phyloP scores from a whole-genome alignment of 805 yeast genomes.

The Lipomyces oligophaga region DNA sequence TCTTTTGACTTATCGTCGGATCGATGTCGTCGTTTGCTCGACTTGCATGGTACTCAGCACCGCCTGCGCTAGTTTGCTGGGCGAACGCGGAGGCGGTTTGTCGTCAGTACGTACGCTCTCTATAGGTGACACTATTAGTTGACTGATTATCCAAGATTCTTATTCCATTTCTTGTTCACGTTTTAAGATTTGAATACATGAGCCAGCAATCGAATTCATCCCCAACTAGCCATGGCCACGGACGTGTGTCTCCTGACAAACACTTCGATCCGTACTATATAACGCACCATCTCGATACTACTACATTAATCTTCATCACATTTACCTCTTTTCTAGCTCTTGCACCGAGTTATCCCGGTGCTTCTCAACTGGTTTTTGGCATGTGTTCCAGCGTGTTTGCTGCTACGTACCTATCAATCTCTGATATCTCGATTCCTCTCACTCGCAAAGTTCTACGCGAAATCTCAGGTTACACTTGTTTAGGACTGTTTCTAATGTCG shows the following conservation, averaged over 20 bases:
- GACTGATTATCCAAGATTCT: constrained; percentile 6
- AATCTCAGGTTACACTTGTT: constrained; percentile 19
- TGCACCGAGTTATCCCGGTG: constrained; percentile 27
- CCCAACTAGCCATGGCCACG: not conserved
- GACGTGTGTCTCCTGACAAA: not conserved
- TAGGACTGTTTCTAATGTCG: constrained; percentile 25
- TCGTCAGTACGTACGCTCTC: constrained; percentile 14
- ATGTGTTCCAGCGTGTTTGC: constrained; percentile 26
- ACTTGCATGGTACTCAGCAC: constrained; percentile 26
- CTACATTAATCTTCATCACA: constrained; percentile 20
- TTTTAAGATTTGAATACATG: constrained; percentile 28
- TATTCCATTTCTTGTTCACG: constrained; percentile 25
- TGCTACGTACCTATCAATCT: constrained; percentile 27
- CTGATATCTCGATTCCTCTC: constrained; percentile 26
- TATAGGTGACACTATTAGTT: not conserved
- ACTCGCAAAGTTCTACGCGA: constrained; percentile 26
- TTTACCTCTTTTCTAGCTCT: constrained; percentile 25
- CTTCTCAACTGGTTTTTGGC: constrained; percentile 26
- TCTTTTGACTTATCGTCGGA: constrained; percentile 22
- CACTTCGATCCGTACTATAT: not conserved
- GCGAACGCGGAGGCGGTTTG: constrained; percentile 28
- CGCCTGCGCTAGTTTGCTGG: constrained; percentile 25
- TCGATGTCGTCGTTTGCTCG: constrained; percentile 27
- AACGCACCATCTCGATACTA: constrained; percentile 12
- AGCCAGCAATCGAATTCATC: constrained; percentile 1